phyloP scores from a whole-genome alignment of 2,329 filamentous ascomycete genomes.

The Penicillium crustosum region DNA sequence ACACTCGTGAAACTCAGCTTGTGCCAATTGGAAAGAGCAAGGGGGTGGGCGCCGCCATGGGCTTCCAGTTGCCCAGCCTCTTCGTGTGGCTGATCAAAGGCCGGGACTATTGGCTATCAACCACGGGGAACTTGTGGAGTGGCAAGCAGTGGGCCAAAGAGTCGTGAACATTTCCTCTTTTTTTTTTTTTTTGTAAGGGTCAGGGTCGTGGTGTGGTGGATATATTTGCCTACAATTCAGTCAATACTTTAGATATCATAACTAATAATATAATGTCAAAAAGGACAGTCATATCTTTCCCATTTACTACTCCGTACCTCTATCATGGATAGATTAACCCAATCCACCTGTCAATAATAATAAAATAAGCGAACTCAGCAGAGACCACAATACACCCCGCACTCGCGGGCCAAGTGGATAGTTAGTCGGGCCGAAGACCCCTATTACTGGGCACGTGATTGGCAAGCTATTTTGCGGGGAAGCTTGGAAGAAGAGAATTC shows the following conservation, averaged over 20 bases:
- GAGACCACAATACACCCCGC: background rate
- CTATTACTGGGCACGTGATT: background rate
- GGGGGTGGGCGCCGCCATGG: constrained; percentile 49
- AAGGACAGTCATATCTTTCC: too few species aligned
- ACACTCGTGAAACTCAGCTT: constrained; percentile 48
- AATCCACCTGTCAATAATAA: too few species aligned
- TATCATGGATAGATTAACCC: too few species aligned
- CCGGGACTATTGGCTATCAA: constrained; percentile 55
- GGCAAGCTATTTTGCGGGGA: background rate
- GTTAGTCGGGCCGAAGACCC: background rate
- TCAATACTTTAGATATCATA: too few species aligned
- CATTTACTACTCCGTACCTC: too few species aligned
- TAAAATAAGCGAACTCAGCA: too few species aligned
- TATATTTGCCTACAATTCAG: too few species aligned
- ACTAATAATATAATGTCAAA: too few species aligned
- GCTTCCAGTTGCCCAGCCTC: constrained; percentile 46
- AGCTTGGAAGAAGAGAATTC: background rate
- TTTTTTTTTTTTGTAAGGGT: background rate
- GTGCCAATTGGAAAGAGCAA: constrained; percentile 49
- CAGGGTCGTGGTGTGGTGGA: background rate
- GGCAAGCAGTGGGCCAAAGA: constrained; percentile 53
- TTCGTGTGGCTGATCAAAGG: constrained; percentile 54
- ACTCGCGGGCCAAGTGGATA: background rate
- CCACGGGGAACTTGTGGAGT: constrained; percentile 50
- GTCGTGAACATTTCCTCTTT: constrained; percentile 23